Percentiles rank a stretch among this genome's conserved stretches.
Conservation (phyloP, 352 stramenopile species). For the Elongisporangium anandrum region DNA sequence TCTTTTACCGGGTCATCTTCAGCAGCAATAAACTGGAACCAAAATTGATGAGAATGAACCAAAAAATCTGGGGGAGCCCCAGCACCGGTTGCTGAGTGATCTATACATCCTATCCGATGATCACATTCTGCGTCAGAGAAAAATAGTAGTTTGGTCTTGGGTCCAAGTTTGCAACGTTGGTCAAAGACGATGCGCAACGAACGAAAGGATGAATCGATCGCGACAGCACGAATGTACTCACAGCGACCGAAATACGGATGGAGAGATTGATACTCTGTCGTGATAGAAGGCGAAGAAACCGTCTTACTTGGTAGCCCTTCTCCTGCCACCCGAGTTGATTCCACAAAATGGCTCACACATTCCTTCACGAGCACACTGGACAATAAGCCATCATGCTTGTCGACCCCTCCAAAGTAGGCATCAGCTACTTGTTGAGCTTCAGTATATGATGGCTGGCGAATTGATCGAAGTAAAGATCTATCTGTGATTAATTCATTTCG, state of each 20-base stretch:
- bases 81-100: constrained; percentile 32
- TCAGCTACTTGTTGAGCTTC: constrained; percentile 59
- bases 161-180: constrained; percentile 60
- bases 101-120: constrained; percentile 42
- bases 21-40: constrained; percentile 70
- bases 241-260: constrained; percentile 83
- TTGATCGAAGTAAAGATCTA: constrained; percentile 11
- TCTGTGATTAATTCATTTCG: constrained; percentile 2
- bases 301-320: constrained; percentile 22
- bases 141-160: constrained; percentile 70
- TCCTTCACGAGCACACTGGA: constrained; percentile 80
- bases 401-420: constrained; percentile 39
- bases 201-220: constrained; percentile 39
- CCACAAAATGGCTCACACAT: constrained; percentile 81
- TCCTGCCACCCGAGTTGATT: constrained; percentile 69
- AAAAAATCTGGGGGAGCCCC: constrained; percentile 53
- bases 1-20: constrained; percentile 62
- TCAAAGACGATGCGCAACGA: constrained; percentile 82
- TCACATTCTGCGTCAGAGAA: constrained; percentile 70
- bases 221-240: constrained; percentile 68
- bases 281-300: constrained; percentile 8
- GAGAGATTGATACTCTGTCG: constrained; percentile 72
- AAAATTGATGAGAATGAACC: constrained; percentile 73
- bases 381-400: constrained; percentile 58
- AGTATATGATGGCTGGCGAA: constrained; percentile 49